phyloP scores from a whole-genome alignment of 768 basidiomycete genomes.

The Rubroboletus satanas region DNA sequence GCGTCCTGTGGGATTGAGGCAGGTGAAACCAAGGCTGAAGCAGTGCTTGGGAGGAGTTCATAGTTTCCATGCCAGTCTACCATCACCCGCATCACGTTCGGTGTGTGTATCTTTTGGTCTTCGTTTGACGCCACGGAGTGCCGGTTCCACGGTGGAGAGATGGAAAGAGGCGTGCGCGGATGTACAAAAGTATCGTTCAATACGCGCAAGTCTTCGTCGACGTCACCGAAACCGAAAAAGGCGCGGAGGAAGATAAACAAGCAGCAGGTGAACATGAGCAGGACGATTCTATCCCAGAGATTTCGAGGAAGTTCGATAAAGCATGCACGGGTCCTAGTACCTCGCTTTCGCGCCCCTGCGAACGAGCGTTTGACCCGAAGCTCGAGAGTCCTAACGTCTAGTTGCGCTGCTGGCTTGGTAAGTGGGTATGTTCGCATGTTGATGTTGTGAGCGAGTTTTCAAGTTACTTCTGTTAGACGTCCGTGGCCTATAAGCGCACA shows the following conservation, averaged over 20 bases:
- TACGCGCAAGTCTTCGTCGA: neutral
- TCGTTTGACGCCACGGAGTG: neutral
- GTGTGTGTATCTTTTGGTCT: neutral
- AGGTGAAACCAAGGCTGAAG: neutral
- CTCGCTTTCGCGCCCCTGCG: neutral
- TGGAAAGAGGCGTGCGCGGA: neutral
- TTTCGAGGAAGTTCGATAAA: constrained; percentile 7
- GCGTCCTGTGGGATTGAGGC: constrained; percentile 17
- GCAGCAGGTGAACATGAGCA: constrained; percentile 24
- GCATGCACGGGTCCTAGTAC: neutral
- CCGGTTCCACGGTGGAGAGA: neutral
- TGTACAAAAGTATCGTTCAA: neutral
- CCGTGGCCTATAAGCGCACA: neutral
- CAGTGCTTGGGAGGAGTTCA: constrained; percentile 12
- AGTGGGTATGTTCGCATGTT: constrained; percentile 11
- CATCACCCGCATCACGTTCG: constrained; percentile 4
- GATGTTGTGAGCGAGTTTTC: constrained; percentile 1
- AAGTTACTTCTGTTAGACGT: neutral
- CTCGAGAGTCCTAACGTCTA: neutral
- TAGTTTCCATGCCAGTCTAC: constrained; percentile 21
- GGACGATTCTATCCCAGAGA: constrained; percentile 21
- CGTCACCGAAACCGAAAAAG: constrained; percentile 21
- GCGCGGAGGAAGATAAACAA: constrained; percentile 26
- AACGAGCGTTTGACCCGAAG: constrained; percentile 1
- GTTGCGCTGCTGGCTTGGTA: neutral